Conservation (phyloP, 2,329 filamentous ascomycete genomes). For the Metarhizium robertsii region DNA sequence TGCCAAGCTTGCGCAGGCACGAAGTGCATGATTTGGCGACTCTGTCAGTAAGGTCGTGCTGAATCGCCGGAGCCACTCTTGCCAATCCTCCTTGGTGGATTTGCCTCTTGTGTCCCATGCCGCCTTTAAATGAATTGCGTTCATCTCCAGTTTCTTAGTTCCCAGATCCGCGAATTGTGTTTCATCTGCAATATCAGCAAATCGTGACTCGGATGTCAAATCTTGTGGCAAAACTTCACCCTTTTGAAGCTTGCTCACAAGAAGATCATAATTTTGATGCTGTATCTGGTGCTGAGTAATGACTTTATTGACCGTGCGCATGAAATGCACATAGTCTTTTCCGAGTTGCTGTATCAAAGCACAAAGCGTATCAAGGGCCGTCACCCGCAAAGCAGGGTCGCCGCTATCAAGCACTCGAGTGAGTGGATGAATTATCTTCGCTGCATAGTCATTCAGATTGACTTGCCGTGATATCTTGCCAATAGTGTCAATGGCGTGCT, state of each 20-base stretch:
- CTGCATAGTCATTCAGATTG: conserved; percentile 93
- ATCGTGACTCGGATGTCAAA: conserved; percentile 76
- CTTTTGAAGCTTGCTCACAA: conserved; percentile 88
- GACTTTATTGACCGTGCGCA: conserved; percentile 84
- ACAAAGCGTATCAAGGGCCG: conserved; percentile 88
- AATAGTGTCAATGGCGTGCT: conserved; percentile 87
- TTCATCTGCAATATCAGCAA: conserved; percentile 71
- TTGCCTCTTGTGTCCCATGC: conserved; percentile 97
- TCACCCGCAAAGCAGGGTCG: conserved; percentile 65
- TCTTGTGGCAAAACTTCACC: conserved; percentile 93
- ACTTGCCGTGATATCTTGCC: conserved; percentile 92
- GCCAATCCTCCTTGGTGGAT: conserved; percentile 97
- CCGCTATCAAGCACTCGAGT: conserved; percentile 68
- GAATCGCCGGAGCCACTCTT: conserved; percentile 96
- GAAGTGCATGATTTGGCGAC: conserved; percentile 88
- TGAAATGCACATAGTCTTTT: conserved; percentile 90
- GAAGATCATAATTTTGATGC: conserved; percentile 84
- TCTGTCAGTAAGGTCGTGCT: conserved; percentile 92
- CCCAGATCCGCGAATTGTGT: conserved; percentile 72
- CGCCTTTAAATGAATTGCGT: conserved; percentile 91
- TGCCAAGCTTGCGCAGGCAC: conserved; percentile 85
- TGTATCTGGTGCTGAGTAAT: conserved; percentile 71
- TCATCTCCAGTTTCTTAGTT: conserved; percentile 92
- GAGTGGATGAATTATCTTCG: conserved; percentile 91
- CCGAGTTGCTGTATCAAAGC: conserved; percentile 93